Conservation (phyloP, 805 yeast species). For the Yamadazyma endophytica region DNA sequence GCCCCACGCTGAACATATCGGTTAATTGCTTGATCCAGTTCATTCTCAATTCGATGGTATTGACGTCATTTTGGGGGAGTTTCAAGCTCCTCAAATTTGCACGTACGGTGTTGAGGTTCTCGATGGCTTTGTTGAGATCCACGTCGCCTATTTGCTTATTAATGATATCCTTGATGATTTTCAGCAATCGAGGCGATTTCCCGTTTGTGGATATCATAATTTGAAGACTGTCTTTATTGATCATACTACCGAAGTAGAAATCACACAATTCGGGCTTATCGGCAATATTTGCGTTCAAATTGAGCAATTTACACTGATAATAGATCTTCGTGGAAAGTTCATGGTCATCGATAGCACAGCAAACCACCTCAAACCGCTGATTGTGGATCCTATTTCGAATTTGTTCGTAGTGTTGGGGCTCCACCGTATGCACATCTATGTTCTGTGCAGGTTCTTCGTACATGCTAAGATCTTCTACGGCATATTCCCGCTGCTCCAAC, state of each 20-base stretch:
- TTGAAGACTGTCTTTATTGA: constrained; percentile 67
- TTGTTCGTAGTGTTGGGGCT: constrained; percentile 16
- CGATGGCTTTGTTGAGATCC: constrained; percentile 57
- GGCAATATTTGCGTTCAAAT: constrained; percentile 71
- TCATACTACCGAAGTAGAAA: constrained; percentile 79
- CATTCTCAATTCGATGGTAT: constrained; percentile 59
- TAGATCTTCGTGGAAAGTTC: constrained; percentile 54
- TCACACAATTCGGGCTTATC: constrained; percentile 84
- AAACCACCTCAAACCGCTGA: constrained; percentile 56
- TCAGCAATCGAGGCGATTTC: constrained; percentile 71
- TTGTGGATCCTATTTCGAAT: constrained; percentile 31
- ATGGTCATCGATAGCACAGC: constrained; percentile 75
- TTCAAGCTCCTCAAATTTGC: constrained; percentile 42
- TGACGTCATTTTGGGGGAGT: constrained; percentile 43
- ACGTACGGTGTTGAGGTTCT: constrained; percentile 55
- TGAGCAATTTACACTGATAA: constrained; percentile 37
- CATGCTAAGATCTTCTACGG: constrained; percentile 45
- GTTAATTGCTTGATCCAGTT: constrained; percentile 64
- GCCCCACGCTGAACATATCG: constrained; percentile 52
- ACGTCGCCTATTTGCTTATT: constrained; percentile 41
- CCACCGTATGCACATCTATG: constrained; percentile 6
- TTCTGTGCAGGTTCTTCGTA: constrained; percentile 29
- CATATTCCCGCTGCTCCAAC: constrained; percentile 43
- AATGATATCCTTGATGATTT: constrained; percentile 47
- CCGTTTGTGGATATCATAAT: constrained; percentile 84